Percentiles rank a stretch among this genome's conserved stretches.
Evolutionary conservation across 805 yeast species (phyloP).

Genomic region (Lipomyces kockii): DNA sequence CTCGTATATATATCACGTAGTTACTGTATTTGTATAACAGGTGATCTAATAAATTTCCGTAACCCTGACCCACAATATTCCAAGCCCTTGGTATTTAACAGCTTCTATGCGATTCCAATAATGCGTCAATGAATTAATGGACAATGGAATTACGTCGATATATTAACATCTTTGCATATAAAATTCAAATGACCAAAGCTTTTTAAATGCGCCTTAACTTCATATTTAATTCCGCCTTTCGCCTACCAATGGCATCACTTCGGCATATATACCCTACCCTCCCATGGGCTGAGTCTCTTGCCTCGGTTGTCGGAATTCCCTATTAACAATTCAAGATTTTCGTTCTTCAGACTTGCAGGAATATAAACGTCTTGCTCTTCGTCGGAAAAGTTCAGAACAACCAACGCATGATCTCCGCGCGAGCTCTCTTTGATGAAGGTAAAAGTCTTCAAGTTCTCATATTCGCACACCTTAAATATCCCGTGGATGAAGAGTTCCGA

Average conservation of each 20-base stretch:
- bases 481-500: conserved; percentile 55
- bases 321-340: not conserved
- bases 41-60: too few relatives aligned
- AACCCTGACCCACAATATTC: too few relatives aligned
- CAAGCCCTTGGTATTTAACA: too few relatives aligned
- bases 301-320: not conserved
- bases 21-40: too few relatives aligned
- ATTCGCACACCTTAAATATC: conserved; percentile 41
- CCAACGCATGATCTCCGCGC: not conserved
- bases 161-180: too few relatives aligned
- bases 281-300: conserved; percentile 3
- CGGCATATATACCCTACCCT: conserved; percentile 7
- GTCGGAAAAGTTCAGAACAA: conserved; percentile 2
- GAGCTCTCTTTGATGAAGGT: not conserved
- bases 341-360: conserved; percentile 4
- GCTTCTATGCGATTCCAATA: too few relatives aligned
- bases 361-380: not conserved
- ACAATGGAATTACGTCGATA: too few relatives aligned
- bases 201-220: too few relatives aligned
- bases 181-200: too few relatives aligned
- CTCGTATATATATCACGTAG: too few relatives aligned
- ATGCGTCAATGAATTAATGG: too few relatives aligned
- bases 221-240: too few relatives aligned
- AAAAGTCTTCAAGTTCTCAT: conserved; percentile 1
- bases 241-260: conserved; percentile 2